A percentile compares a stretch with the other conserved stretches of the same genome.
Conservation (phyloP, 2,329 filamentous ascomycete genomes). For the Colletotrichum somersetense region DNA sequence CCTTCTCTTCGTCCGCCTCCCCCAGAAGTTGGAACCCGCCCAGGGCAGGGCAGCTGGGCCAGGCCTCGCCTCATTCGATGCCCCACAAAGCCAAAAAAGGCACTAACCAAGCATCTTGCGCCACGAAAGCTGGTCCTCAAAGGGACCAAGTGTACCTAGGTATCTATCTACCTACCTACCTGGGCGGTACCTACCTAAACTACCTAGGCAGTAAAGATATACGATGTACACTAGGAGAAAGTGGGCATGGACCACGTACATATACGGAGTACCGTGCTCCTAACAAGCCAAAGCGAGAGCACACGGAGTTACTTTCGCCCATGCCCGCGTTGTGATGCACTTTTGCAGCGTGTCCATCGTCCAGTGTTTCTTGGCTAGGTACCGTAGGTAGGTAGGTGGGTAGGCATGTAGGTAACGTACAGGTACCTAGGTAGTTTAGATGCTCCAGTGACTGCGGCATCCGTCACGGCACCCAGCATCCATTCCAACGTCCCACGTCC, state of each 20-base stretch:
- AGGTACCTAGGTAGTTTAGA: not conserved
- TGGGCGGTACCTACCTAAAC: too few relatives aligned
- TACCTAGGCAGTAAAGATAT: too few relatives aligned
- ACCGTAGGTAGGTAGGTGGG: too few relatives aligned
- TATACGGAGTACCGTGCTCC: not conserved
- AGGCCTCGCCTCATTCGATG: constrained; percentile 27
- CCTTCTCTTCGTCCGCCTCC: constrained; percentile 32
- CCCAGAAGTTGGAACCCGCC: constrained; percentile 16
- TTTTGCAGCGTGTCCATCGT: constrained; percentile 2
- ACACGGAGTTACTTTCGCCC: not conserved
- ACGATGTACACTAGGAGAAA: not conserved
- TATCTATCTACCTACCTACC: too few relatives aligned
- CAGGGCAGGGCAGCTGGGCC: constrained; percentile 17
- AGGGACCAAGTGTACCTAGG: not conserved
- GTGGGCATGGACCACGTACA: not conserved
- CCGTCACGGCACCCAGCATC: not conserved
- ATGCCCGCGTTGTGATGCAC: not conserved
- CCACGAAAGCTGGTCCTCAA: not conserved
- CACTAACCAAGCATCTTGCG: not conserved
- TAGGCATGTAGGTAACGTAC: not conserved
- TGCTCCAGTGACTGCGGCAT: constrained; percentile 7
- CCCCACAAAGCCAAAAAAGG: constrained; percentile 34
- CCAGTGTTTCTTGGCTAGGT: too few relatives aligned
- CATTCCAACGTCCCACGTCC: constrained; percentile 32
- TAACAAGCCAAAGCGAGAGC: not conserved